Base-by-base conservation (phyloP, 768 basidiomycete species). In the Collybiopsis confluens region DNA sequence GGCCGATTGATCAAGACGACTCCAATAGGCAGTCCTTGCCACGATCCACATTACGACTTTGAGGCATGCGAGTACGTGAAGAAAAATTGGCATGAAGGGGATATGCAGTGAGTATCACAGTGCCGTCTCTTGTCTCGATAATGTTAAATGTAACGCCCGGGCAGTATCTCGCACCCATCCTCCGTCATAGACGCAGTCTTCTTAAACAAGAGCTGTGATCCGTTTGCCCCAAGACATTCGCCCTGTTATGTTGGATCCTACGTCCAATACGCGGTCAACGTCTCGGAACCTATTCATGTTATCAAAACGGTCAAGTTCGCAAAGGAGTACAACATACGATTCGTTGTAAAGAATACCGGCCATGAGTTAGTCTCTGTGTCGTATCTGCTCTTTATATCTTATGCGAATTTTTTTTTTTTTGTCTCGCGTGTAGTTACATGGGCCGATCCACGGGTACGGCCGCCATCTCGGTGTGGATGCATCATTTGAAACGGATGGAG, bases 131-230 rank as follows among this genome's bases (percentile, higher is more conserved):
- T 36, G 28, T 27, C 41, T 36, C 40, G 26, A 21, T 44, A 28
- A 21, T 40, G 36, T 42, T 44, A 35, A 27, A 15, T 46, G 46
- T 33, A 1, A 20, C 9, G 2, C 24, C 21, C 11, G 16, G 23
- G 16, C 41, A 58, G 57, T 27, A 43, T 37, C 5, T 33, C 51
- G 26, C 54, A 54, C 43, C 55, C 62, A 0, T 59, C 62, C 15
- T 63, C 62, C 2, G 59, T 61, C n/a, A 61, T 61, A 56, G 54
- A 55, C 10, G 55, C 62, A 1, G 44, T 59, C 20, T 61, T 59
- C 30, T 30, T 56, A 3, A 63, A 63, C 33, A 53, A 58, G 45
- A 63, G 60, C 33, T 63, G 62, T 43, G 60, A 63, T 45, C 62
- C 60, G 1, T 63, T 63, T 36, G 57, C 56, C 1, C 10, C 28